Conservation (phyloP, 345 rosid genomes). For the Psidium friedrichsthalianum region DNA sequence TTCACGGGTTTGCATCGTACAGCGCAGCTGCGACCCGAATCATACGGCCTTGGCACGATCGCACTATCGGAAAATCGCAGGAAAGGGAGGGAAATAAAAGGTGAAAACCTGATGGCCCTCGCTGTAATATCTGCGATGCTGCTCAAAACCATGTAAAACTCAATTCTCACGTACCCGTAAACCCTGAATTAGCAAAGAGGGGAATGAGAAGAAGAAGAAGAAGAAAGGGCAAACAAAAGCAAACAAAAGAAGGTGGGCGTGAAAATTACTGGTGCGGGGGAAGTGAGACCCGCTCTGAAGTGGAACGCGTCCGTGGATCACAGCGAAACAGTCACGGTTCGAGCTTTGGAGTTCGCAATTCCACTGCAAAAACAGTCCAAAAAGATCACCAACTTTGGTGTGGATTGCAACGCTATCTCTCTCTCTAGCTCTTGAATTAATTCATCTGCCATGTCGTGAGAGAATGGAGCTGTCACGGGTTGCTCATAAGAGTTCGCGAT, state of each 20-base stretch:
- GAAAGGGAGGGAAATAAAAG: not conserved
- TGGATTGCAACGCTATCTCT: not conserved
- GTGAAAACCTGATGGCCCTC: not conserved
- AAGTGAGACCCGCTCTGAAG: not conserved
- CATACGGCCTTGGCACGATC: not conserved
- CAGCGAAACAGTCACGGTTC: not conserved
- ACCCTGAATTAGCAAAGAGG: not conserved
- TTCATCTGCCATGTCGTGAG: not conserved
- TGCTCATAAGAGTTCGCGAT: not conserved
- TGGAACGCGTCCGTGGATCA: not conserved
- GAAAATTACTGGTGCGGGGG: not conserved
- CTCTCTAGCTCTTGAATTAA: not conserved
- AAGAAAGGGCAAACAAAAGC: not conserved
- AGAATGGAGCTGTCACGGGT: not conserved
- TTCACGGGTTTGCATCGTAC: slow-evolving; percentile 9
- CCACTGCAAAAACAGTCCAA: not conserved
- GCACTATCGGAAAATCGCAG: not conserved
- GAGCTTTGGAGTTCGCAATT: not conserved
- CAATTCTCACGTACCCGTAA: not conserved
- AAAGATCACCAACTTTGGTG: not conserved
- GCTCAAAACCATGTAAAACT: not conserved
- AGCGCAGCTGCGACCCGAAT: not conserved
- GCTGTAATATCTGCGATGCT: not conserved
- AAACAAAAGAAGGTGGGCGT: not conserved
- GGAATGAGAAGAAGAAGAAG: not conserved